Percentiles rank a stretch among this genome's conserved stretches.
Evolutionary conservation across 192 early-diverging fungal genomes (phyloP).

Genomic region (Kickxella alabastrina): DNA sequence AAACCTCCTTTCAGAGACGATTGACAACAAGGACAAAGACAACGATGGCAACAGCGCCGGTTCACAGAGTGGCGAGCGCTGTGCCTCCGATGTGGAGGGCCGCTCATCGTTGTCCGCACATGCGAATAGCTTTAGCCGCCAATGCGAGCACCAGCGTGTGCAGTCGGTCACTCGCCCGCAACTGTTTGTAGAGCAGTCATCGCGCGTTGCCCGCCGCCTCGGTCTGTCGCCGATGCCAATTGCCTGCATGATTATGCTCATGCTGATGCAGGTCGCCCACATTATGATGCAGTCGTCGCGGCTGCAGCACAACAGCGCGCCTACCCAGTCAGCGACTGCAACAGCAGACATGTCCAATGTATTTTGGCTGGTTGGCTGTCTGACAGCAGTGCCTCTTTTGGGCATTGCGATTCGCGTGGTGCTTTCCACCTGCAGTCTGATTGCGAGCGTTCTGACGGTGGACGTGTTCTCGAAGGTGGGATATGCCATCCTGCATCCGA

Average conservation of each 20-base stretch:
- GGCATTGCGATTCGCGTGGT: constrained; percentile 12
- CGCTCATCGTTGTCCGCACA: not conserved
- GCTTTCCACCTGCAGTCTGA: not conserved
- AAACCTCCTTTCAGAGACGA: constrained; percentile 5
- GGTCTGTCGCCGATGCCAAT: constrained; percentile 49
- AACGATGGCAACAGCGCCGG: not conserved
- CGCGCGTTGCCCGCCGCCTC: constrained; percentile 46
- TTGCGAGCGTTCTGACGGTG: not conserved
- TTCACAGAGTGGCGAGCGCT: not conserved
- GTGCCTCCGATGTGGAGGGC: not conserved
- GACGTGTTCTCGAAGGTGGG: constrained; percentile 10
- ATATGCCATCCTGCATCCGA: constrained; percentile 18
- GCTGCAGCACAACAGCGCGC: not conserved
- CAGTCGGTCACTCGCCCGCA: constrained; percentile 40
- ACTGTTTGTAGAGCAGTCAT: constrained; percentile 46
- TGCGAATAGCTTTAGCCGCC: not conserved
- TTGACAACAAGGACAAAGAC: not conserved
- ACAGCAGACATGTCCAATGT: not conserved
- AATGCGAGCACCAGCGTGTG: constrained; percentile 18
- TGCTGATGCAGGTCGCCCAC: constrained; percentile 39
- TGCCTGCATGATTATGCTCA: constrained; percentile 44
- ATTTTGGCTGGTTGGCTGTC: constrained; percentile 2
- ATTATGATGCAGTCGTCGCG: constrained; percentile 27
- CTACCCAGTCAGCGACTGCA: not conserved
- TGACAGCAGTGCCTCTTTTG: constrained; percentile 1